Base-by-base conservation (phyloP, 2,329 filamentous ascomycete genomes). In the Colletotrichum sp. region DNA sequence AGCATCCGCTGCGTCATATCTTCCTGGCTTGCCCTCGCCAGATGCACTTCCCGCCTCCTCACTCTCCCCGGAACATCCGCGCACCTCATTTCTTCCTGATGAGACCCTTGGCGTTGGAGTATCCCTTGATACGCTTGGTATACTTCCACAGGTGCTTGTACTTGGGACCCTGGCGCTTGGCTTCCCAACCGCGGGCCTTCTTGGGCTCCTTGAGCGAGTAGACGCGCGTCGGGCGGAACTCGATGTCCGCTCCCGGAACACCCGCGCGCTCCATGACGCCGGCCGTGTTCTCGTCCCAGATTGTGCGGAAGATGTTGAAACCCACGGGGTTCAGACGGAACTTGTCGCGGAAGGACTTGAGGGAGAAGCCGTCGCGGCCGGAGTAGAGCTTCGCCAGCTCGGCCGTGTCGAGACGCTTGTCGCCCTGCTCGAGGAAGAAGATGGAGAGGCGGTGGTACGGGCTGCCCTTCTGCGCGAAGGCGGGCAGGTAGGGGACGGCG, bases 381-480 rank as follows among this genome's bases (percentile, higher is more conserved):
- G 83, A 79, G 82, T 91, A 89, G 26, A 88, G 84, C 79, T 90
- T 86, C 80, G 89, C 89, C 58, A 95, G 85, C 74, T 88, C 86
- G 52, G 86, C 87, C 30, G 90, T 85, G 80, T 95, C 92, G 78
- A 96, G 82, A 5, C 84, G 86, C 77, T 89, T 81, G 70, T 90
- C 92, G 70, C 90, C 88, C 85, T 99, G 97, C 86, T 98, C 92
- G 66, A 99, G 88, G 26, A 99, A 87, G 82, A 97, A 94, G 76
- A 99, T 87, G 64, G 93, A 93, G 71, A 99, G 89, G 68, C 97
- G 94, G 85, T 99, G 97, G 86, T 99, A 98, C 2, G 95, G 95
- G 3, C 94, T 91, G 73, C 97, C 97, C 88, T 97, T 98, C 83
- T 98, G 94, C 1, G 95, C 93, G 82, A 94, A 95, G 2, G 97